Conservation (phyloP, 2,329 filamentous ascomycete species). For the Phaeosphaeria sp. region DNA sequence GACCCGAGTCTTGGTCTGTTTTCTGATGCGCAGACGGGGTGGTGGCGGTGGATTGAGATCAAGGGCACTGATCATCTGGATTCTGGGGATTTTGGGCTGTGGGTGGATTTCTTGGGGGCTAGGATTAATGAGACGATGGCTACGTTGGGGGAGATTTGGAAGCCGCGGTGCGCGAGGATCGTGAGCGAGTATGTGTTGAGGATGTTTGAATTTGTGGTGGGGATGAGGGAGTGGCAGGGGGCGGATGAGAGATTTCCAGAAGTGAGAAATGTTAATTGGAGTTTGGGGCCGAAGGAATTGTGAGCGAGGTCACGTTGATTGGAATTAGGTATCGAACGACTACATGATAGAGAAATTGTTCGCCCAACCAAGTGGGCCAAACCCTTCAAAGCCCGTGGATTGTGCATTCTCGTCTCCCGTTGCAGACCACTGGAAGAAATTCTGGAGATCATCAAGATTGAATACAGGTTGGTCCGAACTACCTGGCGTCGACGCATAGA, state of each 20-base stretch:
- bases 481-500: conserved; percentile 19
- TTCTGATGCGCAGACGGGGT: conserved; percentile 25
- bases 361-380: conserved; percentile 39
- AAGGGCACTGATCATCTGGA: conserved; percentile 25
- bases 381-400: conserved; percentile 36
- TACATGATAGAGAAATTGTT: conserved; percentile 37
- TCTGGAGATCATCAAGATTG: conserved; percentile 40
- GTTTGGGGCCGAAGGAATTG: background rate
- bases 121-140: conserved; percentile 18
- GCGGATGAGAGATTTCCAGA: conserved; percentile 1
- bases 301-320: background rate
- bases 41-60: conserved; percentile 29
- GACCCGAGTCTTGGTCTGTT: conserved; percentile 30
- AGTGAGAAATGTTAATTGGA: background rate
- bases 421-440: conserved; percentile 42
- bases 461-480: conserved; percentile 37
- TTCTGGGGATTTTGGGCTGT: conserved; percentile 28
- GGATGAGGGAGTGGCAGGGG: conserved; percentile 5
- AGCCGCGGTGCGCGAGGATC: conserved; percentile 24
- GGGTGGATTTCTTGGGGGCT: conserved; percentile 29
- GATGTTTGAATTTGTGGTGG: conserved; percentile 22
- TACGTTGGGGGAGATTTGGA: conserved; percentile 20
- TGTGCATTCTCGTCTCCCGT: conserved; percentile 33
- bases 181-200: conserved; percentile 15
- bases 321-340: background rate